Evolutionary conservation across 257 asterid genomes (phyloP).

Genomic region (Scutellaria minor): DNA sequence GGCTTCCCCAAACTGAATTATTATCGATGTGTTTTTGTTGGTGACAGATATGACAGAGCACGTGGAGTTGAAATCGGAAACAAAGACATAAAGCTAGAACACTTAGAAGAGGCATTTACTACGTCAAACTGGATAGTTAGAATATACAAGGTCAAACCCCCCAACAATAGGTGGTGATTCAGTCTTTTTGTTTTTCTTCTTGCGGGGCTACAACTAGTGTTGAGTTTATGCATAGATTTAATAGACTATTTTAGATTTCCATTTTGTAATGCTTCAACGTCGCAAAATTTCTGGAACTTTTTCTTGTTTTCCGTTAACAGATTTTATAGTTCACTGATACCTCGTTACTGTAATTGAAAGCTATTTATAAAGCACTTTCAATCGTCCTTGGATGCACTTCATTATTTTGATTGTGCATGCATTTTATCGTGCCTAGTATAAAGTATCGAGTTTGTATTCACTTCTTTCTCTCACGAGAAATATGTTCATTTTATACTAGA

Average conservation of each 20-base stretch:
- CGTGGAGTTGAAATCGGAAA: constrained; percentile 98
- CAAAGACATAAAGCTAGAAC: constrained; percentile 86
- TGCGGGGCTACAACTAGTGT: constrained; percentile 39
- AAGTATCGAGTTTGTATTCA: no score
- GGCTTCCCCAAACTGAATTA: no score
- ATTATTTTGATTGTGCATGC: not conserved
- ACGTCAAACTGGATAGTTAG: constrained; percentile 98
- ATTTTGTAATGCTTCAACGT: not conserved
- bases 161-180: constrained; percentile 84
- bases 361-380: not conserved
- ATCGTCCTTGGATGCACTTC: not conserved
- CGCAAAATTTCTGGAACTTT: not conserved
- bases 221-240: constrained; percentile 45
- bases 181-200: constrained; percentile 12
- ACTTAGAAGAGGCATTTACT: constrained; percentile 95
- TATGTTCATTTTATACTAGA: no score
- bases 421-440: no score
- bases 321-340: constrained; percentile 2
- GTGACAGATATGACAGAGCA: constrained; percentile 86
- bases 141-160: constrained; percentile 94
- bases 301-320: not conserved
- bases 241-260: constrained; percentile 33
- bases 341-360: not conserved
- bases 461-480: no score
- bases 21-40: not conserved